These are phyloP conservation scores for Penicillium canariense DNA, from an alignment of 495 filamentous ascomycete genomes.

Conservation along the genomic window DNA sequence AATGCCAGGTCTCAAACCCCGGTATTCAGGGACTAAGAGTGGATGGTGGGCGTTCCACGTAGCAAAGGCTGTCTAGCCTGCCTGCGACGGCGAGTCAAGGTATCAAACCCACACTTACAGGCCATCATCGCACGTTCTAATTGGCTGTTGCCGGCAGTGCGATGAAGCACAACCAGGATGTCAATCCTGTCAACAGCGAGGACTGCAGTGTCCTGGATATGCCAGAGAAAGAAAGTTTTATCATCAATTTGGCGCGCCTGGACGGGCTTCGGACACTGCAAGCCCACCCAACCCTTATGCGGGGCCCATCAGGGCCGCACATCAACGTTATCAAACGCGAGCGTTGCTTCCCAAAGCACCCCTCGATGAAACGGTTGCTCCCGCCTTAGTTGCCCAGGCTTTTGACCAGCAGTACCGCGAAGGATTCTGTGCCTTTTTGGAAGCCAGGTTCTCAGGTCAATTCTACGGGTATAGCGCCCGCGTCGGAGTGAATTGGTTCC, in stretches of 20 bases:
- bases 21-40: too few relatives aligned
- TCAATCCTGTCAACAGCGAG: constrained; percentile 27
- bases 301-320: too few relatives aligned
- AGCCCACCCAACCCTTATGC: background rate
- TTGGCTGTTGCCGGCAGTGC: background rate
- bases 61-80: constrained; percentile 6
- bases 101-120: background rate
- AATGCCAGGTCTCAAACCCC: too few relatives aligned
- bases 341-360: background rate
- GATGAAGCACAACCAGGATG: constrained; percentile 28
- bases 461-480: constrained; percentile 16
- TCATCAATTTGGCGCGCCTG: constrained; percentile 2
- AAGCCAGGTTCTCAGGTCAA: constrained; percentile 15
- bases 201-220: constrained; percentile 33
- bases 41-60: constrained; percentile 9
- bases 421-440: constrained; percentile 24
- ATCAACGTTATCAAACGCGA: too few relatives aligned
- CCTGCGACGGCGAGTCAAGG: constrained; percentile 3
- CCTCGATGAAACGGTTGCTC: constrained; percentile 21
- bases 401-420: constrained; percentile 19
- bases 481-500: constrained; percentile 22
- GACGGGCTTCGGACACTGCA: background rate
- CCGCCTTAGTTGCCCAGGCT: constrained; percentile 12
- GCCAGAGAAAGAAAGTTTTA: constrained; percentile 23
- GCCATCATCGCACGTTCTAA: background rate